Conservation (phyloP, 2,329 filamentous ascomycete species). For the Cryphonectria nitschkei region DNA sequence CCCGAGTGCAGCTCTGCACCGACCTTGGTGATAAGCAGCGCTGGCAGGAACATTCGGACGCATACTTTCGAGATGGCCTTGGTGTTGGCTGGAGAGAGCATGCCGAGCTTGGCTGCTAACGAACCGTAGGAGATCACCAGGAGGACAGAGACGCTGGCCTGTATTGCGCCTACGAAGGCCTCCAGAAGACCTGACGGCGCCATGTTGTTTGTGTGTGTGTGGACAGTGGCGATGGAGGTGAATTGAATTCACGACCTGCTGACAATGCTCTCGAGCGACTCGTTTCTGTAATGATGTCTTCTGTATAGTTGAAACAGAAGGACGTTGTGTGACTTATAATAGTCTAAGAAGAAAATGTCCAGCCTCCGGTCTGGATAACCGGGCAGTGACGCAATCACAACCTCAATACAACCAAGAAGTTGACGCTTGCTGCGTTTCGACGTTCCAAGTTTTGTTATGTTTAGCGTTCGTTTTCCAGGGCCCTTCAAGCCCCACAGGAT, state of each 20-base stretch:
- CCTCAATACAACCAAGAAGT: not conserved
- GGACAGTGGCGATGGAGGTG: not conserved
- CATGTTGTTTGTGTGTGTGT: not conserved
- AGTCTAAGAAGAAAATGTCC: not conserved
- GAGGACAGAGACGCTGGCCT: slow-evolving; percentile 51
- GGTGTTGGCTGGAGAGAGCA: slow-evolving; percentile 42
- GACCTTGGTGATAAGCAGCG: slow-evolving; percentile 50
- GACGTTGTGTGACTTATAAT: not conserved
- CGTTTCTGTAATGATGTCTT: not conserved
- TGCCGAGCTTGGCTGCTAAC: slow-evolving; percentile 43
- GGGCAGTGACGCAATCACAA: not conserved
- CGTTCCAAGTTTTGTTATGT: not conserved
- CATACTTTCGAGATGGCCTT: slow-evolving; percentile 51
- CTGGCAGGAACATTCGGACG: slow-evolving; percentile 51
- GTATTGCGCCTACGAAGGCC: slow-evolving; percentile 39
- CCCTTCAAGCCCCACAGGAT: not conserved
- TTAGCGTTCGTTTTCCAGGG: not conserved
- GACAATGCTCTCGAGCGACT: not conserved
- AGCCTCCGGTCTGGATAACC: not conserved
- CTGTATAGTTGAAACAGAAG: not conserved
- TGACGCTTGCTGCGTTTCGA: not conserved
- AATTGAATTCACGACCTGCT: not conserved
- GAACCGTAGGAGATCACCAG: slow-evolving; percentile 51
- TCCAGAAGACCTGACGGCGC: slow-evolving; percentile 4
- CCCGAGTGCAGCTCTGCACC: slow-evolving; percentile 45